Conservation (phyloP, 2,329 filamentous ascomycete genomes). For the Diaporthe sp. region DNA sequence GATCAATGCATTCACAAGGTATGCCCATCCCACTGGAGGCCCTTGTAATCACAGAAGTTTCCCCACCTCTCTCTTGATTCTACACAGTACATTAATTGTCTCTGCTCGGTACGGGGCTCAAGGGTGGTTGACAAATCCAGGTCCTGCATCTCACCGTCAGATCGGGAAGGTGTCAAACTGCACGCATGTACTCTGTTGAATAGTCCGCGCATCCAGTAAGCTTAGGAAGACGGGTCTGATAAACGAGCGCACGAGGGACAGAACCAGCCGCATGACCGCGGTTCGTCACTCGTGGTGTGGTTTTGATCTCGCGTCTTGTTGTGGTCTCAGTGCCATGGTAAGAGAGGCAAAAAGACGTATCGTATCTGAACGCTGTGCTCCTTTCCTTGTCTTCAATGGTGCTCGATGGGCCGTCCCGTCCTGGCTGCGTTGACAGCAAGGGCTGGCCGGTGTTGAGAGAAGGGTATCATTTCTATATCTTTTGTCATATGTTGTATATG, state of each 20-base stretch:
- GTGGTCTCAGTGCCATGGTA: conserved; percentile 68
- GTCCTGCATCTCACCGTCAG: not conserved
- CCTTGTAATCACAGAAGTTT: not conserved
- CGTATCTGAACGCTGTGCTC: conserved; percentile 68
- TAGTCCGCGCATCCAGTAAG: conserved; percentile 70
- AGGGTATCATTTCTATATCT: conserved; percentile 37
- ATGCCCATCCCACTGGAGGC: not conserved
- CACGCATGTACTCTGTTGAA: conserved; percentile 68
- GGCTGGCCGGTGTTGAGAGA: conserved; percentile 24
- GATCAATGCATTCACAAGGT: not conserved
- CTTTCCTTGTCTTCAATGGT: not conserved
- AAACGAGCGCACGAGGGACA: conserved; percentile 58
- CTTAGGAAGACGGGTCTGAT: conserved; percentile 71
- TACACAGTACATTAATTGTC: too few species aligned
- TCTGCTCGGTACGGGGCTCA: not conserved
- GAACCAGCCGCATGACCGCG: conserved; percentile 36
- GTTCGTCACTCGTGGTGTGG: conserved; percentile 36
- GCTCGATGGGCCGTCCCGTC: not conserved
- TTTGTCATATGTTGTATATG: conserved; percentile 26
- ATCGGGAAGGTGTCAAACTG: not conserved
- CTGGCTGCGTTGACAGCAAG: not conserved
- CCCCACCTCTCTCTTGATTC: not conserved
- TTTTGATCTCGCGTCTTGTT: conserved; percentile 68
- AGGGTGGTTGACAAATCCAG: not conserved
- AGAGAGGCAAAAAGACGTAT: conserved; percentile 68